Base-by-base conservation (phyloP, 1,139 yeast species). In the Kodamaea ohmeri region DNA sequence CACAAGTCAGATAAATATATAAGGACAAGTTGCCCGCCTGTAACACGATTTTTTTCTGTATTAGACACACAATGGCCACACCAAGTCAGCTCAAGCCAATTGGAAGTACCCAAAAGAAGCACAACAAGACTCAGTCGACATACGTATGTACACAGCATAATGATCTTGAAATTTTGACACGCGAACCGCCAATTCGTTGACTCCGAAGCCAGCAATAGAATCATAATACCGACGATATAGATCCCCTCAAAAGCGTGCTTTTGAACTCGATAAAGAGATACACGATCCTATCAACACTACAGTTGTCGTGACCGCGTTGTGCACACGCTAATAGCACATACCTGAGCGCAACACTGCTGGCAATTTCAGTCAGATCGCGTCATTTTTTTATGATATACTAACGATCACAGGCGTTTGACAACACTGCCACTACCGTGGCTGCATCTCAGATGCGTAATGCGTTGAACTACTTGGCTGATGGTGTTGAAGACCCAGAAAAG, bases 371-470 rank as follows among this genome's bases (percentile, higher is more conserved):
- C 8, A 20, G 22, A 20, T 26, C 12, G 6, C 14, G 12, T 28
- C 32, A 15, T 21, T 21, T 14, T 12, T 21, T 21, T 6, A 6
- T 9, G 19, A 11, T 4, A 4, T 30, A 36, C 38, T 36, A 36
- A 36, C 38, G 11, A 13, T 18, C n/a, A 2, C 60, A 83, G 80
- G 96, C 96, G 18, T 92, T 92, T 57, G 98, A 92, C 66, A 85
- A 86, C 69, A 87, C 95, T 49, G 90, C 97, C 34, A 88, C 96
- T 45, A 88, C 88, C 46, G 95, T 89, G 45, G 96, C 98, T 24
- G 97, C 98, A 6, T 84, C 95, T 45, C 97, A 90, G 63, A 92
- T 92, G 97, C 83, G 97, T 58, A 92, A 92, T 60, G 95, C 96
- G 2, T 78, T 92, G 67, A 92, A 92, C 75, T 78, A 76, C 61